Base-by-base conservation (phyloP, 2,329 filamentous ascomycete genomes). In the Sarocladiaceae sp. region DNA sequence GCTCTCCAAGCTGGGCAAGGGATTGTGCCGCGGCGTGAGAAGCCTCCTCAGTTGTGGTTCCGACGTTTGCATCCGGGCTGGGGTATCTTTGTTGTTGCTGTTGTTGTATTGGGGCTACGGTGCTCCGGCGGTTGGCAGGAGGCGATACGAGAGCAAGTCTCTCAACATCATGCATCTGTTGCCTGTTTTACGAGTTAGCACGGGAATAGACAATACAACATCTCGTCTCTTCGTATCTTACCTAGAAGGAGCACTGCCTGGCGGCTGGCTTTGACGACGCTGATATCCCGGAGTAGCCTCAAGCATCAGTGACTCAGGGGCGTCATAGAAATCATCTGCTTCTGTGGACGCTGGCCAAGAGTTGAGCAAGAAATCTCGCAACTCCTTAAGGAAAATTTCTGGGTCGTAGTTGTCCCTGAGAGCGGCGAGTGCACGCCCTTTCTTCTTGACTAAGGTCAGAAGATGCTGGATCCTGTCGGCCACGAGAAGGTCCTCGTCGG, bases 401-500 rank as follows among this genome's bases (percentile, higher is more conserved):
- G 62, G 31, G 1, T 59, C 55, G 36, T 58, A 66, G 5, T 31
- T 23, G 8, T 53, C 20, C 18, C 33, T 54, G 2, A 67, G 54
- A 4, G 53, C 22, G 6, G 23, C 26, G n/a, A 62, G 26, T 2
- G 53, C 55, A 6, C 40, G 36, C 2, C 48, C 52, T 12, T 50
- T 44, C 29, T 22, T 51, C 35, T 22, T 40, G n/a, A 18, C 4
- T 13, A 48, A 3, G 11, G 13, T 5, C n/a, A 44, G 4, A 15
- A 54, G 46, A 2, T 55, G 25, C 5, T 52, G 46, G 11, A 66
- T 60, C 49, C 65, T 60, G 20, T 49, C 50, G 36, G 35, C 59
- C 48, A 29, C 60, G 55, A 18, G 57, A 33, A 13, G 54, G 18
- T 37, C 59, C 40, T 22, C 52, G 28, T 18, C 51, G 18, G 35